These are phyloP conservation scores for Melastoma candidum DNA, from an alignment of 441 rosid species.

Conservation along the genomic window DNA sequence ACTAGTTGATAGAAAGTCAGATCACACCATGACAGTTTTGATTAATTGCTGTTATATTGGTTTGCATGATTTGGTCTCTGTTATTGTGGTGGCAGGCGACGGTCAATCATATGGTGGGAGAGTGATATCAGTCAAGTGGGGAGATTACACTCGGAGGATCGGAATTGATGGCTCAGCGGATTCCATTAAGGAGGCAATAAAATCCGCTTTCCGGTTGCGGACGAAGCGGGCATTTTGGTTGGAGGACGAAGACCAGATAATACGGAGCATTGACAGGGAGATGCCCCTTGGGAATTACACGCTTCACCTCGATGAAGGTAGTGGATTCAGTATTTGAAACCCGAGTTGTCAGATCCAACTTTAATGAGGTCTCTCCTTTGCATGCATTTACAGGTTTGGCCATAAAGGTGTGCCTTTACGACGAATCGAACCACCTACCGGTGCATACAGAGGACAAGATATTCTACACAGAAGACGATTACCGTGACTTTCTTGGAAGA, in stretches of 20 bases:
- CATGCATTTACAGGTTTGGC: constrained; percentile 46
- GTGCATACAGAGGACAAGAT: constrained; percentile 79
- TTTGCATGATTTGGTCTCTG: constrained; percentile 1
- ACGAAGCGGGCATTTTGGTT: constrained; percentile 89
- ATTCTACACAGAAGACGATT: constrained; percentile 85
- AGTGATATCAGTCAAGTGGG: constrained; percentile 81
- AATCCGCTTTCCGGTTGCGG: constrained; percentile 73
- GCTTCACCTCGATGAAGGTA: constrained; percentile 89
- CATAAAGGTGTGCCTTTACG: constrained; percentile 68
- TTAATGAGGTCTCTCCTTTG: constrained; percentile 1
- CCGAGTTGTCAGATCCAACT: not conserved
- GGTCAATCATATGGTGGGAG: constrained; percentile 64
- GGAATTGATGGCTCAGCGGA: constrained; percentile 84
- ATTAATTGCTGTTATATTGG: constrained; percentile 1
- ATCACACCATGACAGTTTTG: too few species aligned
- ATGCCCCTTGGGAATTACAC: constrained; percentile 88
- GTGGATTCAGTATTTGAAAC: not conserved
- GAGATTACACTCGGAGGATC: constrained; percentile 80
- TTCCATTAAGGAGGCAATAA: constrained; percentile 86
- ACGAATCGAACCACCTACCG: constrained; percentile 68
- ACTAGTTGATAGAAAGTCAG: too few species aligned
- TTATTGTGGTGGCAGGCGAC: constrained; percentile 34
- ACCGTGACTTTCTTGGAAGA: constrained; percentile 63
- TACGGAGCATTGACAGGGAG: constrained; percentile 78
- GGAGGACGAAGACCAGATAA: constrained; percentile 88